Evolutionary conservation across 1,284 basidiomycete genomes (phyloP).

Genomic region (Violaceomyces palustris): DNA sequence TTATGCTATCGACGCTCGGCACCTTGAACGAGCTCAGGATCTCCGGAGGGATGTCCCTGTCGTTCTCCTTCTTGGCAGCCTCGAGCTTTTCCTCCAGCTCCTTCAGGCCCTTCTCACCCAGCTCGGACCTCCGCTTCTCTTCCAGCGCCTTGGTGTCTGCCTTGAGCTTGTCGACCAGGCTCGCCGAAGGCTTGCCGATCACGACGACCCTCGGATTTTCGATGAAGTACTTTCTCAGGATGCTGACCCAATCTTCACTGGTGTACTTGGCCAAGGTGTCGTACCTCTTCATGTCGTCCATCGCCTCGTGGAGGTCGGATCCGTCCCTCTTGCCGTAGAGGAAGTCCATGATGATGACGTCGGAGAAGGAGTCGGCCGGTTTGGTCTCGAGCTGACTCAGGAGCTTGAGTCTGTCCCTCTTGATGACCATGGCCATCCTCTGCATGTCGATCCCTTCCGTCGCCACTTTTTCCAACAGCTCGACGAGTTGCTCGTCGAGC

Average conservation of each 20-base stretch:
- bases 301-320: constrained; percentile 66
- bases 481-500: constrained; percentile 68
- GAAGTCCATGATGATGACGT: constrained; percentile 64
- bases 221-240: constrained; percentile 67
- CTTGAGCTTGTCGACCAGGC: constrained; percentile 76
- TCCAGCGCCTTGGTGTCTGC: constrained; percentile 74
- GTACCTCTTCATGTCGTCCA: constrained; percentile 77
- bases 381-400: constrained; percentile 54
- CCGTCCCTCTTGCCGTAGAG: constrained; percentile 82
- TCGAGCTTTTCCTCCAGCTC: constrained; percentile 68
- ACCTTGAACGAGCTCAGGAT: constrained; percentile 73
- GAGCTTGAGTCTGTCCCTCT: constrained; percentile 75
- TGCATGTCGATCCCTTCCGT: constrained; percentile 82
- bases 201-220: constrained; percentile 55
- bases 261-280: constrained; percentile 64
- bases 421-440: constrained; percentile 80
- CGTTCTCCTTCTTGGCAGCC: constrained; percentile 80
- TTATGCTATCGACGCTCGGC: constrained; percentile 66
- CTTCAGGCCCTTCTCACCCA: constrained; percentile 77
- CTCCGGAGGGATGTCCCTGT: constrained; percentile 70
- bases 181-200: constrained; percentile 80
- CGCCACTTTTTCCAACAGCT: constrained; percentile 68
- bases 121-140: constrained; percentile 63
- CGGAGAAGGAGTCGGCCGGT: constrained; percentile 59
- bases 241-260: constrained; percentile 68